Base-by-base conservation (phyloP, 495 filamentous ascomycete genomes). In the Penicillium cinerascens region DNA sequence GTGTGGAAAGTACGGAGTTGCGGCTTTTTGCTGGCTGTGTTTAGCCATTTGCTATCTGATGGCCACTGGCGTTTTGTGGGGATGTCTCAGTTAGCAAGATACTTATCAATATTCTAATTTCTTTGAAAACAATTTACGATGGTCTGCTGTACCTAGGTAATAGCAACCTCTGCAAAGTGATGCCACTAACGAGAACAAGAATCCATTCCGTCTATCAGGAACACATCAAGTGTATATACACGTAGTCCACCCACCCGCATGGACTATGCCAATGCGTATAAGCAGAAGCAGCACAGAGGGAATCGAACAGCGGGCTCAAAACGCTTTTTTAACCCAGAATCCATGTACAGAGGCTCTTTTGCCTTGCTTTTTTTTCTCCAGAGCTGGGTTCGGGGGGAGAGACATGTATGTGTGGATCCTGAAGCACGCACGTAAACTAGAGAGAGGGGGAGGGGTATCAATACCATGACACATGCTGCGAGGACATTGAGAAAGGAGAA, bases 391-490 rank as follows among this genome's bases (percentile, higher is more conserved):
- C 37, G 16, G 16, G 37, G 9, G 5, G 33, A 33, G 41, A 49
- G 25, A 22, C 17, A 45, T 45, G 47, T 39, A 43, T 51, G 54
- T 25, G 23, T 45, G 27, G 42, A 45, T 16, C 25, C 41, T 38
- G 51, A 60, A 54, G 59, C 45, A 62, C 37, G 21, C n/a, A 49
- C n/a, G 16, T 10, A 49, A 52, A 49, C 29, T 29, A 54, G 57
- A 56, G 49, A 57, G 49, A 44, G 43, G 44, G 39, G 40, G 33
- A 61, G 72, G 74, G 73, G 73, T 76, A 77, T 76, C 74, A 75
- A 76, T 70, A 77, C 72, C 71, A 68, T 70, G 67, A 69, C 52
- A 69, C 69, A 77, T 73, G 71, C 69, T 73, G 52, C 42, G 51
- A 53, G 44, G 56, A 65, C 39, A 56, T 53, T 26, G 54, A 56